Evolutionary conservation across 2,329 filamentous ascomycete species (phyloP).

Genomic region (Dactylonectria macrodidyma): DNA sequence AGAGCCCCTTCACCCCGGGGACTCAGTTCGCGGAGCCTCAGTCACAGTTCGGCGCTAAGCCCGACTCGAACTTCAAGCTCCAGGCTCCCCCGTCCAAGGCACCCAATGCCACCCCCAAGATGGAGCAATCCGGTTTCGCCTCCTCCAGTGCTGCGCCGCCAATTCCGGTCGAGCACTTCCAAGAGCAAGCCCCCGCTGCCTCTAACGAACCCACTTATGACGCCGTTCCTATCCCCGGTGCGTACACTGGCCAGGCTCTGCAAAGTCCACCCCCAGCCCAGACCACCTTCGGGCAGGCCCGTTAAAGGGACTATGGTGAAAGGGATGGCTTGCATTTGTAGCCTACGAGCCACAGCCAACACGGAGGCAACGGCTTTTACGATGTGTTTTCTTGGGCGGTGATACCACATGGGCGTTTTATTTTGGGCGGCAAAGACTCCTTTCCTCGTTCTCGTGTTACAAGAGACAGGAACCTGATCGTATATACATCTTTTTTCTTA

Average conservation of each 20-base stretch:
- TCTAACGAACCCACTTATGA: constrained; percentile 89
- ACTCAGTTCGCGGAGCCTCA: constrained; percentile 72
- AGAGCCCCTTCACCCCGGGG: constrained; percentile 68
- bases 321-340: constrained; percentile 31
- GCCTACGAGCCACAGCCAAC: constrained; percentile 27
- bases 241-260: constrained; percentile 75
- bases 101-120: constrained; percentile 82
- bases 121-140: constrained; percentile 74
- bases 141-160: constrained; percentile 55
- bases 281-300: constrained; percentile 58
- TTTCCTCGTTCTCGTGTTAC: constrained; percentile 4
- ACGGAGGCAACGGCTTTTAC: constrained; percentile 25
- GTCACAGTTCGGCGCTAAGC: constrained; percentile 70
- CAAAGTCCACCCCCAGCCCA: constrained; percentile 66
- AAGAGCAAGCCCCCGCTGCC: constrained; percentile 78
- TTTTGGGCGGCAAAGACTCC: constrained; percentile 28
- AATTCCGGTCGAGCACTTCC: constrained; percentile 60
- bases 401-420: constrained; percentile 33
- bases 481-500: constrained; percentile 30
- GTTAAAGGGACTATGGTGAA: constrained; percentile 40
- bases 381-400: constrained; percentile 19
- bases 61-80: constrained; percentile 81
- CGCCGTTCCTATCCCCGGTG: constrained; percentile 88
- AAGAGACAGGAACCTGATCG: constrained; percentile 17
- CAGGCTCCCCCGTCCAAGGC: constrained; percentile 87